Evolutionary conservation across 1,284 basidiomycete genomes (phyloP), one percentile per base, ranked within the genome.

Genomic region (Marasmius fiardii): DNA sequence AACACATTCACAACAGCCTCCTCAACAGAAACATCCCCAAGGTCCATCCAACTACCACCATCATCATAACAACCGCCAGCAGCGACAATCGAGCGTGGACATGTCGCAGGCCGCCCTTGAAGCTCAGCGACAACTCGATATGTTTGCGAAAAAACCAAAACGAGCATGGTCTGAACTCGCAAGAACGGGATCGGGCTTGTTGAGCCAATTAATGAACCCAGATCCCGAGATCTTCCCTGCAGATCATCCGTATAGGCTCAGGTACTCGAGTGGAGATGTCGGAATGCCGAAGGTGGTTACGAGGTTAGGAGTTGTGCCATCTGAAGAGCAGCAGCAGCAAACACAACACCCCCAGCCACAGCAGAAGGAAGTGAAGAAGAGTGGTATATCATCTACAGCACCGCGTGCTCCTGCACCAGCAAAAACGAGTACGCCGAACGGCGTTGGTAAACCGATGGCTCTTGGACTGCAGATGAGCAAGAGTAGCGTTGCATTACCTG

Each of bases 121-220:
- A 65, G 85, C 80, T 16, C 80, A 85, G 63, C 78, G 86, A 5
- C 83, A 91, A 64, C 79, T 80, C 33, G 83, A 89, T 16, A 78
- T 93, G 79, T 92, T 94, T 65, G 77, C 82, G 55, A 93, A 92
- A 71, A 75, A 88, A 11, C 88, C 90, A 4, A 77, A 82, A 51
- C 75, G 81, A 37, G 82, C 83, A 24, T 85, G 87, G 62, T 80
- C 83, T 64, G 80, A 82, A 60, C 72, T 86, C 51, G 75, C 75
- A 54, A 72, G 81, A 45, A 76, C 78, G 11, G 70, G 71, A 44
- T 81, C 81, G 3, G 88, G 89, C 5, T 67, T 88, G 44, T 72
- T 90, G 50, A 81, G 81, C 23, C 80, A 81, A 65, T 70, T 91
- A 39, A 78, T 91, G 74, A 86, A 90, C 61, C 88, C 88, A 0